Conservation (phyloP, 805 yeast genomes). For the Phaffomyces thermotolerans region DNA sequence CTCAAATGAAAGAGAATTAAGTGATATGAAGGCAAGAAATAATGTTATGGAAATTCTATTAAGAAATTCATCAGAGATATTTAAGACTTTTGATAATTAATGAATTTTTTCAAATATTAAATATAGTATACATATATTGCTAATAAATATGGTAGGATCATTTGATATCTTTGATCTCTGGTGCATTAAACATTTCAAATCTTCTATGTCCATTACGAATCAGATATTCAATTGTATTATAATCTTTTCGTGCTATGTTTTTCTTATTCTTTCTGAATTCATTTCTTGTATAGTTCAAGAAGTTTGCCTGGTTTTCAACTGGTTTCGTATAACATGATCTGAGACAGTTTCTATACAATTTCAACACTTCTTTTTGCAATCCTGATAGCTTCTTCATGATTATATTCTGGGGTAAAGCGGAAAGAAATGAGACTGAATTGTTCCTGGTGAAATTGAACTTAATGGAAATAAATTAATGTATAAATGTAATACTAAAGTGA, state of each 20-base stretch:
- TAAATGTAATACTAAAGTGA: too few species aligned
- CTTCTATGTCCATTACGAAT: slow-evolving; percentile 68
- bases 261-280: slow-evolving; percentile 56
- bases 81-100: neutral
- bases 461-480: too few species aligned
- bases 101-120: neutral
- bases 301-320: slow-evolving; percentile 35
- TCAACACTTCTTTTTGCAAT: slow-evolving; percentile 45
- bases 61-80: slow-evolving; percentile 32
- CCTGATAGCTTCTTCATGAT: slow-evolving; percentile 32
- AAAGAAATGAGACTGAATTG: too few species aligned
- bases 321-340: slow-evolving; percentile 42
- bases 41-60: slow-evolving; percentile 70
- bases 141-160: slow-evolving; percentile 2
- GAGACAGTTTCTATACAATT: slow-evolving; percentile 41
- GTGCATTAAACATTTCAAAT: slow-evolving; percentile 63
- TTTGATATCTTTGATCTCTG: slow-evolving; percentile 60
- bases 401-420: neutral
- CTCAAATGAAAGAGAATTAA: slow-evolving; percentile 73
- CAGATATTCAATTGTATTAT: slow-evolving; percentile 78
- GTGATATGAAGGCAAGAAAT: slow-evolving; percentile 77
- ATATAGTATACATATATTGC: too few species aligned
- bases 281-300: slow-evolving; percentile 35
- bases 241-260: slow-evolving; percentile 65
- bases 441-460: too few species aligned